These are phyloP conservation scores for Saccharomyces cerevisiae DNA, from an alignment of 805 yeast genomes.

Conservation along the genomic window DNA sequence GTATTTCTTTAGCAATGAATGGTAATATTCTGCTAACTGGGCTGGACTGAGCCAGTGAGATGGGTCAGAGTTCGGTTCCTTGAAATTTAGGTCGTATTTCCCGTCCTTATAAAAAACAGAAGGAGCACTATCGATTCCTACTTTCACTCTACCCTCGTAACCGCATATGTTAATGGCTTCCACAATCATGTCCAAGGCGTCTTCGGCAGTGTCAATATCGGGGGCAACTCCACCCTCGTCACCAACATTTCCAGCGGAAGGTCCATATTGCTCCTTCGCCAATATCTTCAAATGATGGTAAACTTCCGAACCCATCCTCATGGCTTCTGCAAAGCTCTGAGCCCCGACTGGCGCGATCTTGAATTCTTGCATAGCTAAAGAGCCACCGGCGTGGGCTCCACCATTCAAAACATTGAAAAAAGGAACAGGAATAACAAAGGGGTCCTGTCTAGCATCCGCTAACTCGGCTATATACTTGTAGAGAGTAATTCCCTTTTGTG, in stretches of 20 bases:
- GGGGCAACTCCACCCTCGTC: constrained; percentile 99
- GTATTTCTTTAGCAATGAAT: constrained; percentile 60
- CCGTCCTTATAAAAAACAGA: constrained; percentile 89
- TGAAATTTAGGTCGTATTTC: constrained; percentile 85
- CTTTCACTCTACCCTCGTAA: constrained; percentile 68
- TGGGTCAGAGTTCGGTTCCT: constrained; percentile 76
- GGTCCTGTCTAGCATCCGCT: too few species aligned
- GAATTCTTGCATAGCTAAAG: too few species aligned
- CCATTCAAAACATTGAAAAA: too few species aligned
- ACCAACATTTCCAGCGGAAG: constrained; percentile 92
- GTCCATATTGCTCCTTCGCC: constrained; percentile 81
- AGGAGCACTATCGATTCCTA: constrained; percentile 58
- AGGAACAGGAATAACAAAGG: too few species aligned
- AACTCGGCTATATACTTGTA: too few species aligned
- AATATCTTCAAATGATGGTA: constrained; percentile 78
- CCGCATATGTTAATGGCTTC: constrained; percentile 78
- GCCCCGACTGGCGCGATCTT: too few species aligned
- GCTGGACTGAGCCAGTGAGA: constrained; percentile 74
- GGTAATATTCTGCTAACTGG: constrained; percentile 69
- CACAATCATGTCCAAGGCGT: constrained; percentile 80
- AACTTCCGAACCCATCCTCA: constrained; percentile 62
- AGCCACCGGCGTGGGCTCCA: too few species aligned
- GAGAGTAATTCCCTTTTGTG: too few species aligned
- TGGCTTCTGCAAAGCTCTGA: too few species aligned
- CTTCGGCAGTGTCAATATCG: constrained; percentile 75